Conservation (phyloP, 2,329 filamentous ascomycete species). For the Aspergillus sojae region DNA sequence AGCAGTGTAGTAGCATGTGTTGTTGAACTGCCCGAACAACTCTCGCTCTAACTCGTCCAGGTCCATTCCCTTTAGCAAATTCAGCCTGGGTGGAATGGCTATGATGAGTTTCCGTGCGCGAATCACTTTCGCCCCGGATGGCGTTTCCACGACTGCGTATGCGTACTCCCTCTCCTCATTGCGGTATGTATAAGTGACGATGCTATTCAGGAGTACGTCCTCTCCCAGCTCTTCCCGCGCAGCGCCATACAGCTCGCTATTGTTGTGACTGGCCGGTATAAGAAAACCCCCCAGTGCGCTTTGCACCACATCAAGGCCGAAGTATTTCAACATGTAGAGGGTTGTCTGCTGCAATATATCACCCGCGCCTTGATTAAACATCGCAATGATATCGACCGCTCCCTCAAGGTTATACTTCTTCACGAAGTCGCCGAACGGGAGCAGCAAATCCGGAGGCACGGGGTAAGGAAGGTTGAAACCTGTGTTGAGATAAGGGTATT, state of each 20-base stretch:
- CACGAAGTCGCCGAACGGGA: slow-evolving; percentile 33
- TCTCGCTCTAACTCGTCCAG: slow-evolving; percentile 32
- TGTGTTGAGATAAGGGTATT: slow-evolving; percentile 28
- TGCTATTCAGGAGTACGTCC: slow-evolving; percentile 43
- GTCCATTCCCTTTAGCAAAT: slow-evolving; percentile 35
- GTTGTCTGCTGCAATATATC: slow-evolving; percentile 25
- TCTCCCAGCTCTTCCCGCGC: slow-evolving; percentile 38
- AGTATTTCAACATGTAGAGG: slow-evolving; percentile 27
- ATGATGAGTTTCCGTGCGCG: slow-evolving; percentile 39
- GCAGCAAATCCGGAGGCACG: slow-evolving; percentile 32
- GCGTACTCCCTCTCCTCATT: slow-evolving; percentile 25
- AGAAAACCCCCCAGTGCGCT: slow-evolving; percentile 33
- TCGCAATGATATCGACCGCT: slow-evolving; percentile 21
- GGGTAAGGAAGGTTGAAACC: slow-evolving; percentile 31
- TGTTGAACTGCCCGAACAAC: slow-evolving; percentile 35
- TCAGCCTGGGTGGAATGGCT: slow-evolving; percentile 38
- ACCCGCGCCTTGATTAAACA: slow-evolving; percentile 22
- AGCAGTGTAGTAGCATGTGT: slow-evolving; percentile 31
- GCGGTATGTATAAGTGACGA: slow-evolving; percentile 36
- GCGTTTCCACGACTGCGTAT: slow-evolving; percentile 21
- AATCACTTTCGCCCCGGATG: slow-evolving; percentile 25
- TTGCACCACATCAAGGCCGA: slow-evolving; percentile 34
- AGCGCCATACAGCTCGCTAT: slow-evolving; percentile 44
- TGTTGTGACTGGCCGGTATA: slow-evolving; percentile 41
- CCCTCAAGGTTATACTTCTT: slow-evolving; percentile 27